phyloP scores from a whole-genome alignment of 2,329 filamentous ascomycete genomes.

The Domatiomyces globalis region DNA sequence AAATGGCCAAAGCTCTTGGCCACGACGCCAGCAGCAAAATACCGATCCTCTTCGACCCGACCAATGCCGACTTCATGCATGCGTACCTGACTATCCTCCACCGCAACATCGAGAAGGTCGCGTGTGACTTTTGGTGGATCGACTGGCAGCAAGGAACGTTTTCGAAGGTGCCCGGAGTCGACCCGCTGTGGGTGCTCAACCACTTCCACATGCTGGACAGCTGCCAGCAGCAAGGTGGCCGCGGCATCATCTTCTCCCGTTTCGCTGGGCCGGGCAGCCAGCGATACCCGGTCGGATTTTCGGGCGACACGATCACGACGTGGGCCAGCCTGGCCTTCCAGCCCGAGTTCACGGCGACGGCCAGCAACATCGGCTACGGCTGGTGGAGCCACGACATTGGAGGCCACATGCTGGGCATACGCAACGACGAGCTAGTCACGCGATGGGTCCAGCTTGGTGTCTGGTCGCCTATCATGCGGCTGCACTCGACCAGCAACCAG shows the following conservation, averaged over 20 bases:
- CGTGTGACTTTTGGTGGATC: conserved; percentile 52
- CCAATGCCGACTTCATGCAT: conserved; percentile 39
- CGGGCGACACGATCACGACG: conserved; percentile 45
- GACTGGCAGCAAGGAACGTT: conserved; percentile 52
- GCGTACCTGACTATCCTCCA: conserved; percentile 47
- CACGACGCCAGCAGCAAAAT: conserved; percentile 37
- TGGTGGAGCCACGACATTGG: conserved; percentile 58
- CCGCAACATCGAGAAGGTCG: conserved; percentile 40
- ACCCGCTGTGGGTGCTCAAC: conserved; percentile 52
- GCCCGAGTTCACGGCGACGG: conserved; percentile 52
- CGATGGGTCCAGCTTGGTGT: conserved; percentile 50
- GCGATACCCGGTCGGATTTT: conserved; percentile 51
- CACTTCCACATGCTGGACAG: conserved; percentile 50
- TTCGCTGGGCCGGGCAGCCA: conserved; percentile 51
- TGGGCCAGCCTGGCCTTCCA: conserved; percentile 51
- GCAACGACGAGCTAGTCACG: conserved; percentile 44
- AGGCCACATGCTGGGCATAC: conserved; percentile 44
- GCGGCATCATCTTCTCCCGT: conserved; percentile 44
- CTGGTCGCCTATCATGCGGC: conserved; percentile 46
- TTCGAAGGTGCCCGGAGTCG: conserved; percentile 42
- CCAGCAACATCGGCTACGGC: conserved; percentile 53
- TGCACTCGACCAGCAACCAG: conserved; percentile 44
- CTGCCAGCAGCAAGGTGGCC: conserved; percentile 26
- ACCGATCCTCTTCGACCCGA: conserved; percentile 44
- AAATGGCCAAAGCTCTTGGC: conserved; percentile 39